phyloP scores from a whole-genome alignment of 495 filamentous ascomycete genomes.

The Penicillium turbatum region DNA sequence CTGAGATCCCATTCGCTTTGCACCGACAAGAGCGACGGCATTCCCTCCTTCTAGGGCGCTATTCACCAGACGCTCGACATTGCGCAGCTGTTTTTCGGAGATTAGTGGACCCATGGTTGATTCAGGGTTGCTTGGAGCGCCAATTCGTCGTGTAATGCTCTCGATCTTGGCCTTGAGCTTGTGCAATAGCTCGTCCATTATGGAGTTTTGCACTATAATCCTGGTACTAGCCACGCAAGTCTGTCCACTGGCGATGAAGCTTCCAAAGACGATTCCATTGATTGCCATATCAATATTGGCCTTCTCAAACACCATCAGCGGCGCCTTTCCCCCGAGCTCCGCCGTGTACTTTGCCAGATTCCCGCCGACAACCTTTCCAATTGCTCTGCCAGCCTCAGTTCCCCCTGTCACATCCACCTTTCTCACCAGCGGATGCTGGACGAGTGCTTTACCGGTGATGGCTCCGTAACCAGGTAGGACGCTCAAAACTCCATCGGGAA shows the following conservation, averaged over 20 bases:
- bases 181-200: slow-evolving; percentile 34
- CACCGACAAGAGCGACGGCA: slow-evolving; percentile 27
- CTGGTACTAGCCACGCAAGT: slow-evolving; percentile 59
- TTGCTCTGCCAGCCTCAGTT: slow-evolving; percentile 40
- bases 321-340: slow-evolving; percentile 59
- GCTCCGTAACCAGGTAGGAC: slow-evolving; percentile 54
- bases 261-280: slow-evolving; percentile 56
- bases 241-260: slow-evolving; percentile 57
- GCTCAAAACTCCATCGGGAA: slow-evolving; percentile 54
- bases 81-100: slow-evolving; percentile 15
- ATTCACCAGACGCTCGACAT: slow-evolving; percentile 23
- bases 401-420: slow-evolving; percentile 64
- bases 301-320: slow-evolving; percentile 50
- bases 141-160: slow-evolving; percentile 34
- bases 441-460: slow-evolving; percentile 52
- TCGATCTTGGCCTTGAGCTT: slow-evolving; percentile 39
- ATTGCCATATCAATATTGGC: slow-evolving; percentile 50
- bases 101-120: slow-evolving; percentile 25
- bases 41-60: slow-evolving; percentile 26
- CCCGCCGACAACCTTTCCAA: slow-evolving; percentile 44
- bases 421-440: slow-evolving; percentile 46
- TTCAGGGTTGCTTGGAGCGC: slow-evolving; percentile 12
- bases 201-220: slow-evolving; percentile 49
- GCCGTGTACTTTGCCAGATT: slow-evolving; percentile 55
- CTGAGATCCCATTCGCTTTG: slow-evolving; percentile 31